phyloP scores from a whole-genome alignment of 306 rosid genomes.

The Dalbergia cochinchinensis region DNA sequence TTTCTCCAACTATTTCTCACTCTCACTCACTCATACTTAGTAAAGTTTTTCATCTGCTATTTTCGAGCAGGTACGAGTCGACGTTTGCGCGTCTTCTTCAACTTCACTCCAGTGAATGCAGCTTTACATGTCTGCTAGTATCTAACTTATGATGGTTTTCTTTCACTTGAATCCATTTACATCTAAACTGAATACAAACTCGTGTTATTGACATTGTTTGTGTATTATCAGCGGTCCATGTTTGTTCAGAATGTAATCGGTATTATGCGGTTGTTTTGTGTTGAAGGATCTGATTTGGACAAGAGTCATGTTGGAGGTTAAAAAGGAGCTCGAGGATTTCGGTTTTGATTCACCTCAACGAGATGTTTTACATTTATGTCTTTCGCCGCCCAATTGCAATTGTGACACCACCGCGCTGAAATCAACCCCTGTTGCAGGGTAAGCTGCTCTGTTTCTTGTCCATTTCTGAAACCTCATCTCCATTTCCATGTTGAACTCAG shows the following conservation, averaged over 20 bases:
- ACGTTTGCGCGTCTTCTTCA: background rate
- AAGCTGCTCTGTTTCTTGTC: constrained; percentile 18
- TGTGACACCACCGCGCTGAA: constrained; percentile 33
- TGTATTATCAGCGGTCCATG: background rate
- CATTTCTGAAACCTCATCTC: background rate
- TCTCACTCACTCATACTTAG: background rate
- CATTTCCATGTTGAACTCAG: background rate
- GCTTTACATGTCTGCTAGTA: background rate
- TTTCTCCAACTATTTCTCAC: background rate
- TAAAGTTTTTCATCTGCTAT: background rate
- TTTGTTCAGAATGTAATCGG: constrained; percentile 32
- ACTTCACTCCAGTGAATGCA: background rate
- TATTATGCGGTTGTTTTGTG: background rate
- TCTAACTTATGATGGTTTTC: background rate
- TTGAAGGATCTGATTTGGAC: constrained; percentile 9
- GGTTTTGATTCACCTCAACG: constrained; percentile 39
- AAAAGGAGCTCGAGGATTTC: constrained; percentile 43
- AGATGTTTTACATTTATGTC: constrained; percentile 38
- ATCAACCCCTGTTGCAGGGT: constrained; percentile 48
- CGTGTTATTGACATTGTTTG: background rate
- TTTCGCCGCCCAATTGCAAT: constrained; percentile 41
- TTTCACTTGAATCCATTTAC: constrained; percentile 1
- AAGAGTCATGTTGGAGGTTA: constrained; percentile 44
- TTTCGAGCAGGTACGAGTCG: constrained; percentile 13
- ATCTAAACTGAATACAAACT: background rate